These are phyloP conservation scores for Cicer yamashitae DNA, from an alignment of 306 rosid genomes.

Conservation along the genomic window DNA sequence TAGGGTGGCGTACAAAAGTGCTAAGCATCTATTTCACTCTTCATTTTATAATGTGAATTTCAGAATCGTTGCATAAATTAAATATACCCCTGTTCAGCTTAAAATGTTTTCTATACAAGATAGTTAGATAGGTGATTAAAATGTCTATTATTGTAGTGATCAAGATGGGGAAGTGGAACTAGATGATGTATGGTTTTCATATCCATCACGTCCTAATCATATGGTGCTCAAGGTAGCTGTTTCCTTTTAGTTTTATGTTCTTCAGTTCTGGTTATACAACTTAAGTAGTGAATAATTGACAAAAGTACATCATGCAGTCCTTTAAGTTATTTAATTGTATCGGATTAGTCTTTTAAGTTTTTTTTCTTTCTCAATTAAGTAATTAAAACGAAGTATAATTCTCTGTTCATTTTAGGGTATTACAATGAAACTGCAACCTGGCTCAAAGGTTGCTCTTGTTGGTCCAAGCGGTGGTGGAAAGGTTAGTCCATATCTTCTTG, in stretches of 20 bases:
- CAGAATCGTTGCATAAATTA: constrained; percentile 23
- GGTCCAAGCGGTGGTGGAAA: constrained; percentile 97
- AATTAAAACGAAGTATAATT: constrained; percentile 14
- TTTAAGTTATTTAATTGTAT: too few relatives aligned
- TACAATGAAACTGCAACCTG: constrained; percentile 68
- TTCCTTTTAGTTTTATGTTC: constrained; percentile 36
- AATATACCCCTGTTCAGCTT: constrained; percentile 9
- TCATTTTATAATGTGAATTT: constrained; percentile 26
- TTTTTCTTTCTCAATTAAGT: neutral
- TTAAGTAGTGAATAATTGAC: neutral
- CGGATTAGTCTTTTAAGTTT: too few relatives aligned
- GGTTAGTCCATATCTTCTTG: constrained; percentile 47
- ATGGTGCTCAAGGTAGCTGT: constrained; percentile 70
- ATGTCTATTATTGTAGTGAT: constrained; percentile 59
- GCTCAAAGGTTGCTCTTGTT: constrained; percentile 86
- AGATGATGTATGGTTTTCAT: constrained; percentile 85
- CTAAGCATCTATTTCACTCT: constrained; percentile 33
- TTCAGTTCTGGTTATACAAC: constrained; percentile 19
- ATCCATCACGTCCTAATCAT: constrained; percentile 84
- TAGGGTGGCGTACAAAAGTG: constrained; percentile 11
- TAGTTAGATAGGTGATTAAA: neutral
- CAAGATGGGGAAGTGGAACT: constrained; percentile 81
- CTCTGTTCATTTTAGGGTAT: constrained; percentile 65
- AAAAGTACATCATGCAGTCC: too few relatives aligned
- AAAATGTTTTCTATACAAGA: constrained; percentile 21